Percentiles rank a stretch among this genome's conserved stretches.
Conservation (phyloP, 2,329 filamentous ascomycete species). For the Fusarium goolgardi region DNA sequence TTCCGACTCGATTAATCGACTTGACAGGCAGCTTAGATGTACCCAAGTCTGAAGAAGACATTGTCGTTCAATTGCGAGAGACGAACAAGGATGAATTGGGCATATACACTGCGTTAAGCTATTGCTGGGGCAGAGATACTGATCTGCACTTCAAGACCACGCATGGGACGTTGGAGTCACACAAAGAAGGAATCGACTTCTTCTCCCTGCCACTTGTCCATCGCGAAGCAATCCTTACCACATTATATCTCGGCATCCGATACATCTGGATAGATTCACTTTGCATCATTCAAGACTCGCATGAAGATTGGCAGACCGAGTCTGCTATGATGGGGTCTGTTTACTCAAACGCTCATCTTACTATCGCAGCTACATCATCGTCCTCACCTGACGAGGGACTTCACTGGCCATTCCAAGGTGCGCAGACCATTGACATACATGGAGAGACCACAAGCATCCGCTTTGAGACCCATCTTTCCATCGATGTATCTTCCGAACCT, state of each 20-base stretch:
- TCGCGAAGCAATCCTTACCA: neutral
- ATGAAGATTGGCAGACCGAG: conserved; percentile 14
- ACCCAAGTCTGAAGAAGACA: neutral
- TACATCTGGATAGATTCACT: conserved; percentile 22
- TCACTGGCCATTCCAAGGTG: conserved; percentile 1
- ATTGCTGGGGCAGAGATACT: conserved; percentile 15
- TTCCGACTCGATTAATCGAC: neutral
- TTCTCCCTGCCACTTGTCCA: conserved; percentile 1
- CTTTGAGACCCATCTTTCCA: neutral
- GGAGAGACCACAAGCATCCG: neutral
- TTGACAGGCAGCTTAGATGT: neutral
- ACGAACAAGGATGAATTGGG: neutral
- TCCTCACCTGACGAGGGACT: conserved; percentile 5
- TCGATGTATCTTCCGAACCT: neutral
- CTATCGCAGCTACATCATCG: neutral
- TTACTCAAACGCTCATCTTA: conserved; percentile 5
- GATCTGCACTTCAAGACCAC: conserved; percentile 4
- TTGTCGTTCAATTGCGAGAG: neutral
- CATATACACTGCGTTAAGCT: conserved; percentile 9
- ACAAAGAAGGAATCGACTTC: neutral
- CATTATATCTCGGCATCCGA: neutral
- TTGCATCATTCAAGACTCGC: conserved; percentile 18
- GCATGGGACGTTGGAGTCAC: neutral
- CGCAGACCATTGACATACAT: neutral
- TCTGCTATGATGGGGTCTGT: neutral